Base-by-base conservation (phyloP, 108 stramenopile species). In the Pseudonitzschia pungens region DNA sequence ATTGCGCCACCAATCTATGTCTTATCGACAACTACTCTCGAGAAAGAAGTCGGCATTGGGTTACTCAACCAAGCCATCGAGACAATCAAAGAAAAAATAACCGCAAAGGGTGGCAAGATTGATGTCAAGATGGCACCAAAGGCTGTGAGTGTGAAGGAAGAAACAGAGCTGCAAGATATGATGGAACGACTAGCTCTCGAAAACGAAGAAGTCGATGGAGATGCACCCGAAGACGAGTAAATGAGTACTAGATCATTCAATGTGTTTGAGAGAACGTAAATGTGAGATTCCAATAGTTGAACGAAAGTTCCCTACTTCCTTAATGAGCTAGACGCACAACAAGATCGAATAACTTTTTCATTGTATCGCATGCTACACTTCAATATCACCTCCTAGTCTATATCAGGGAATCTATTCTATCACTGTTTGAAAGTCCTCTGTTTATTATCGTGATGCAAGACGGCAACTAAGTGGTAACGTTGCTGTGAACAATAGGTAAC, bases 111-210 rank as follows among this genome's bases (percentile, higher is more conserved):
- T 57, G 99, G 99, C 22, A 96, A 95, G 81, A 86, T 99, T 71
- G 97, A 98, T 77, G 95, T 99, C 28, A 98, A 98, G 81, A 96
- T 98, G 96, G 96, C 93, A 45, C 96, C 99, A 36, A 98, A 99
- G 95, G 98, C 93, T 40, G 97, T 98, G 16, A 95, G 94, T 81
- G 74, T 96, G 71, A 96, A 97, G 85, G 99, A 99, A 85, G 97
- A 99, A 88, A 87, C 91, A 5, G 97, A 98, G 66, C 85, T 99
- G 68, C 95, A 97, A 73, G 95, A 91, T 3, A 98, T 98, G 96
- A 96, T 99, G 94, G 96, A 98, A 65, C 75, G 97, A 55, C 82
- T 99, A 29, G 97, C 94, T 55, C 67, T 91, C 71, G 99, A 99
- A 77, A 97, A 98, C 77, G 93, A 92, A 73, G 97, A 98, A 84